These are phyloP conservation scores for Diaporthe citri DNA, from an alignment of 2,329 filamentous ascomycete species.

Conservation along the genomic window DNA sequence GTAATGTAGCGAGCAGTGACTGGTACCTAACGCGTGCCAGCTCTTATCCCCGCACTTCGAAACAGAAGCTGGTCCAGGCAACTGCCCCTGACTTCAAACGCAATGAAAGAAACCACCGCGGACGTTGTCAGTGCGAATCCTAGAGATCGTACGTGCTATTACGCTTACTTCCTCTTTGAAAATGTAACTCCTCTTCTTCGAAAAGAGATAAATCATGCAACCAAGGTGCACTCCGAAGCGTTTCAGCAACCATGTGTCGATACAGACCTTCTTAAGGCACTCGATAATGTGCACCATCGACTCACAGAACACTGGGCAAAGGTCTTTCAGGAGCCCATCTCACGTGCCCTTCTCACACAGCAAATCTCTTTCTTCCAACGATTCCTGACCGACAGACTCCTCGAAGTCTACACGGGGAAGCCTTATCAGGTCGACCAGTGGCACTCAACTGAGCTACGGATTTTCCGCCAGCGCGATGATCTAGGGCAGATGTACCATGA, in stretches of 20 bases:
- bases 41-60: no score
- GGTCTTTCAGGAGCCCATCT: neutral
- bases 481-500: neutral
- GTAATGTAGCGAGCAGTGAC: no score
- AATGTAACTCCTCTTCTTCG: neutral
- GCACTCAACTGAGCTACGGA: neutral
- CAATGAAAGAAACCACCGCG: neutral
- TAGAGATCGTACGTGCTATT: neutral
- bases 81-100: neutral
- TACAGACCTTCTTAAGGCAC: neutral
- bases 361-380: neutral
- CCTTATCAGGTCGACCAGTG: neutral
- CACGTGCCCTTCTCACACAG: neutral
- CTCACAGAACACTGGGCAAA: neutral
- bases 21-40: no score
- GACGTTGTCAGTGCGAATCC: neutral
- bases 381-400: neutral
- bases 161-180: neutral
- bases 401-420: neutral
- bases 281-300: neutral
- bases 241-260: neutral
- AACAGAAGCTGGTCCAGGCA: no score
- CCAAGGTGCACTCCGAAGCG: neutral
- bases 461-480: neutral
- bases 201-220: neutral